Conservation (phyloP, 164 flowering plant genomes). For the Dillenia turbinata region DNA sequence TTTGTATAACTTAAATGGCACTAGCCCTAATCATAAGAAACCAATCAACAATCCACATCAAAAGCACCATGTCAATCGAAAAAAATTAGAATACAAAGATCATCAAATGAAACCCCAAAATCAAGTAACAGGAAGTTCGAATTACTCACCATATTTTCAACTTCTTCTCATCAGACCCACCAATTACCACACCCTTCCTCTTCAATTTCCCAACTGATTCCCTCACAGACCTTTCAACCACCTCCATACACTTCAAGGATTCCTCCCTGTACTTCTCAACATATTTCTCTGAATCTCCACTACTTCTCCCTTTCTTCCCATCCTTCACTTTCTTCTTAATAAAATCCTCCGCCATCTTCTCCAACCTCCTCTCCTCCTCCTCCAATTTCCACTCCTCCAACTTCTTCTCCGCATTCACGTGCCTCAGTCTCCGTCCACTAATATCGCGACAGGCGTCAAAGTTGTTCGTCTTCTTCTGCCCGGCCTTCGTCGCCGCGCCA, state of each 20-base stretch:
- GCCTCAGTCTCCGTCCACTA: slow-evolving; percentile 89
- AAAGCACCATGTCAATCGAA: no score
- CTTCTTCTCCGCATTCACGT: slow-evolving; percentile 94
- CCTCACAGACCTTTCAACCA: slow-evolving; percentile 53
- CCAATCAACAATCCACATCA: no score
- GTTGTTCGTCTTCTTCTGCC: slow-evolving; percentile 97
- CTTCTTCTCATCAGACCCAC: slow-evolving; percentile 38
- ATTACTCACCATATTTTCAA: slow-evolving; percentile 71
- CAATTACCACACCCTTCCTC: slow-evolving; percentile 22
- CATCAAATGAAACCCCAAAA: no score
- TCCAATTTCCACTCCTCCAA: slow-evolving; percentile 91
- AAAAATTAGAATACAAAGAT: no score
- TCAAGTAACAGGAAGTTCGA: not conserved
- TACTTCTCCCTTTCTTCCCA: slow-evolving; percentile 47
- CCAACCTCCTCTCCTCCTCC: slow-evolving; percentile 76
- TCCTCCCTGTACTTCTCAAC: slow-evolving; percentile 24
- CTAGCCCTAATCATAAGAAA: no score
- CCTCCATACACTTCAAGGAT: slow-evolving; percentile 44
- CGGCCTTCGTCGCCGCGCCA: slow-evolving; percentile 95
- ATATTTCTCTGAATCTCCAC: slow-evolving; percentile 65
- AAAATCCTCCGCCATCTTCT: slow-evolving; percentile 86
- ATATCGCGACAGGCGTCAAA: slow-evolving; percentile 97
- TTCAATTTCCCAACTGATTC: slow-evolving; percentile 36
- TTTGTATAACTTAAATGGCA: no score
- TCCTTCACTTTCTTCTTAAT: slow-evolving; percentile 67